phyloP scores from a whole-genome alignment of 768 basidiomycete genomes.

The Phanerochaete sordida region DNA sequence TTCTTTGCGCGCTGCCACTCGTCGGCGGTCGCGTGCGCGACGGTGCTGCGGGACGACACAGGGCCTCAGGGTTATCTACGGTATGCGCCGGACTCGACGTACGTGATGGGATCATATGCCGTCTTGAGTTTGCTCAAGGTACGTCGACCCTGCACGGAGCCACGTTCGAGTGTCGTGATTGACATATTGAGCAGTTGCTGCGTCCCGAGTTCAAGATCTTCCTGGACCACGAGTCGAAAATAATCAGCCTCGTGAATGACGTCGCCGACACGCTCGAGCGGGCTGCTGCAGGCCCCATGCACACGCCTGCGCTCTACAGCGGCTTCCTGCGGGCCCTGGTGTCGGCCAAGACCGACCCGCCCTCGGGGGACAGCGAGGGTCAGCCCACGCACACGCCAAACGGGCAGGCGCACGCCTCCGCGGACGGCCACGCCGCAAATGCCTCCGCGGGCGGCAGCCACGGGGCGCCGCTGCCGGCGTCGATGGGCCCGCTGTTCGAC shows the following conservation, averaged over 20 bases:
- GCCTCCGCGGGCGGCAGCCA: neutral
- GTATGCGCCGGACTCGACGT: conserved; percentile 88
- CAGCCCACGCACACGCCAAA: conserved; percentile 3
- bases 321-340: conserved; percentile 78
- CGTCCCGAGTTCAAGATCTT: conserved; percentile 81
- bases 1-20: conserved; percentile 81
- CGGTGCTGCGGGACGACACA: conserved; percentile 73
- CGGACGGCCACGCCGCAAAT: neutral
- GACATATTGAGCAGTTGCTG: conserved; percentile 51
- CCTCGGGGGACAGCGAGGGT: neutral
- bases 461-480: neutral
- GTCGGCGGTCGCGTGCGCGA: conserved; percentile 66
- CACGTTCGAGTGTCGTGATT: neutral
- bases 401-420: conserved; percentile 9
- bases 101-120: conserved; percentile 90
- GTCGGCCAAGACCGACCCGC: conserved; percentile 40
- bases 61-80: conserved; percentile 73
- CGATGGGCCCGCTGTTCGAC: conserved; percentile 37
- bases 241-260: conserved; percentile 68
- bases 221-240: conserved; percentile 69
- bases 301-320: conserved; percentile 90
- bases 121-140: conserved; percentile 92
- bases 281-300: conserved; percentile 71
- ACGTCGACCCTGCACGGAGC: conserved; percentile 9
- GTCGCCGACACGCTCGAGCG: conserved; percentile 78